Percentiles rank a stretch among this genome's conserved stretches.
Evolutionary conservation across 805 yeast genomes (phyloP).

Genomic region (Nakazawaea siamensis): DNA sequence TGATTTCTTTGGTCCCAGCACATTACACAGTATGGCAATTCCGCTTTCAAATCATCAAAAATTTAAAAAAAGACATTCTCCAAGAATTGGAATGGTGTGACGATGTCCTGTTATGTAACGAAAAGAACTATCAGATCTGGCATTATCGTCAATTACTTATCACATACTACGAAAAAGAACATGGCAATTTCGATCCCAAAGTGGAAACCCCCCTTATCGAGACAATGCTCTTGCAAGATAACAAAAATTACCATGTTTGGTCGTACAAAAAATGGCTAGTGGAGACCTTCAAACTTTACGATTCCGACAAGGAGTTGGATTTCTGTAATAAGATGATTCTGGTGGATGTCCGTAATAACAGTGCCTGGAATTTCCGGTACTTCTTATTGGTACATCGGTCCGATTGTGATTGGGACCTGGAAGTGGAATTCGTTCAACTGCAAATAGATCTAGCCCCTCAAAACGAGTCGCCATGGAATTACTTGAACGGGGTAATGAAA

Average conservation of each 20-base stretch:
- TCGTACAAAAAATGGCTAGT: slow-evolving; percentile 83
- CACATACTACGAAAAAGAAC: slow-evolving; percentile 18
- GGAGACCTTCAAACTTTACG: slow-evolving; percentile 40
- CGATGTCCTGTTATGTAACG: slow-evolving; percentile 60
- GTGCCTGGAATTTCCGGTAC: slow-evolving; percentile 88
- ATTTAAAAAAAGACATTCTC: slow-evolving; percentile 27
- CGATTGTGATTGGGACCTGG: slow-evolving; percentile 27
- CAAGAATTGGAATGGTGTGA: slow-evolving; percentile 78
- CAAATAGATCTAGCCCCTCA: slow-evolving; percentile 60
- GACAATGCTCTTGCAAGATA: slow-evolving; percentile 66
- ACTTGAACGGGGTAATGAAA: no score
- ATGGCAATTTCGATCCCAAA: slow-evolving; percentile 26
- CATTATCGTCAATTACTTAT: slow-evolving; percentile 73
- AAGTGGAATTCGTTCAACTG: slow-evolving; percentile 41
- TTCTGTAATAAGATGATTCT: slow-evolving; percentile 41
- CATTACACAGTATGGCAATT: slow-evolving; percentile 89
- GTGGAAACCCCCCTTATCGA: slow-evolving; percentile 62
- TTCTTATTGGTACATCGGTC: slow-evolving; percentile 33
- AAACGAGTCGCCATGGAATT: slow-evolving; percentile 84
- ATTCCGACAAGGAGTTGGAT: slow-evolving; percentile 35
- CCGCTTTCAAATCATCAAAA: slow-evolving; percentile 42
- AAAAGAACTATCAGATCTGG: slow-evolving; percentile 97
- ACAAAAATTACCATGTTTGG: slow-evolving; percentile 96
- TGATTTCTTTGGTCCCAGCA: slow-evolving; percentile 69
- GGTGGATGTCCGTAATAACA: slow-evolving; percentile 75